A percentile compares a stretch with the other conserved stretches of the same genome.
Conservation (phyloP, 768 basidiomycete species). For the Rhodotorula diobovata region DNA sequence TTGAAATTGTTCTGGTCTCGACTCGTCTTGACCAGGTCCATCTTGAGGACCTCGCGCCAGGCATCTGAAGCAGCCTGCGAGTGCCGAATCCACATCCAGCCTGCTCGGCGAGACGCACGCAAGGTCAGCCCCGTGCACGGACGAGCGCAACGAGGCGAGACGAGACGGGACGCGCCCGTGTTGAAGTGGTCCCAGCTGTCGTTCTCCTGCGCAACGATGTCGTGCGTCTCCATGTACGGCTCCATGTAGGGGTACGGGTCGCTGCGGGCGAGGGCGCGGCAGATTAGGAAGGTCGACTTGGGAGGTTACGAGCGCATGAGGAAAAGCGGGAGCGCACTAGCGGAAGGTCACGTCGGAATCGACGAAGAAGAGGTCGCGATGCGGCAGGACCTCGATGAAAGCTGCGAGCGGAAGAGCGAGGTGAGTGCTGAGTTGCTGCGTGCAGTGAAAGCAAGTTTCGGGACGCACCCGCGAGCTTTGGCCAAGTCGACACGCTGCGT, state of each 20-base stretch:
- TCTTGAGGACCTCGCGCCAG: constrained; percentile 24
- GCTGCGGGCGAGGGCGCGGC: neutral
- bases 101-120: neutral
- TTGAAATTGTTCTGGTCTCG: constrained; percentile 35
- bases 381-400: constrained; percentile 25
- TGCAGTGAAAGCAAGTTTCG: too few relatives aligned
- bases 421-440: too few relatives aligned
- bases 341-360: constrained; percentile 34
- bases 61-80: neutral
- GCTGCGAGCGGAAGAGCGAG: neutral
- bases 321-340: constrained; percentile 9
- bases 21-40: neutral
- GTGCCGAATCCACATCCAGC: constrained; percentile 31
- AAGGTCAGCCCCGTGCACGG: neutral
- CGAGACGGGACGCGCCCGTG: constrained; percentile 2
- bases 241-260: constrained; percentile 31
- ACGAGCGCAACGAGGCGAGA: neutral
- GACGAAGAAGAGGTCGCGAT: constrained; percentile 37
- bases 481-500: constrained; percentile 25
- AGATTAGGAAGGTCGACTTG: neutral
- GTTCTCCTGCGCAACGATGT: constrained; percentile 32
- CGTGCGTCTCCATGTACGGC: constrained; percentile 14
- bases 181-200: constrained; percentile 19
- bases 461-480: constrained; percentile 23
- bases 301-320: too few relatives aligned